A percentile compares a stretch with the other conserved stretches of the same genome.
Evolutionary conservation across 805 yeast genomes (phyloP).

Genomic region (Candida oleophila): DNA sequence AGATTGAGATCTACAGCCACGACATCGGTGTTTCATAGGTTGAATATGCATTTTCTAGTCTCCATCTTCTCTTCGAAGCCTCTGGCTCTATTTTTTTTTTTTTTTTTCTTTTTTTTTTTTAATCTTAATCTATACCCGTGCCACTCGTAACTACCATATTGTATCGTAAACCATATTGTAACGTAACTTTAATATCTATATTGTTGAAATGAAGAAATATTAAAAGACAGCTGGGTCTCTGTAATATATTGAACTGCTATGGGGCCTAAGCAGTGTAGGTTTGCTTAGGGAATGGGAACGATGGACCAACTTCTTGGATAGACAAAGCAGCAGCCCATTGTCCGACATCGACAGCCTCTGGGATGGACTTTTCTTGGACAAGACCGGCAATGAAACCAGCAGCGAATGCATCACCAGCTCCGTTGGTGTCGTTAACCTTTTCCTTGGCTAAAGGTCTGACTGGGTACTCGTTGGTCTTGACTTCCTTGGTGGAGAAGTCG

Average conservation of each 20-base stretch:
- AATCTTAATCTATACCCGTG: background rate
- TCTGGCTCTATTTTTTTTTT: background rate
- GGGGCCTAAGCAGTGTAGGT: slow-evolving; percentile 34
- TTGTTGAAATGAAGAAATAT: slow-evolving; percentile 20
- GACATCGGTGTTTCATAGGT: background rate
- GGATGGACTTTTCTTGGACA: slow-evolving; percentile 66
- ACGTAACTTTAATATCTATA: slow-evolving; percentile 2
- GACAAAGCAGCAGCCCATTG: slow-evolving; percentile 96
- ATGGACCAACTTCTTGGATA: slow-evolving; percentile 91
- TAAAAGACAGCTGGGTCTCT: background rate
- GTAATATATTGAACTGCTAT: background rate
- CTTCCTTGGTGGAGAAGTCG: slow-evolving; percentile 46
- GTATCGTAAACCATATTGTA: background rate
- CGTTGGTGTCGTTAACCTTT: slow-evolving; percentile 88
- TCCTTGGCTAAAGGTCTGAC: slow-evolving; percentile 70
- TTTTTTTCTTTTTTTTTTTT: background rate
- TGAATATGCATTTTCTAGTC: slow-evolving; percentile 5
- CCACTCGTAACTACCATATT: no score
- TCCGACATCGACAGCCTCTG: slow-evolving; percentile 72
- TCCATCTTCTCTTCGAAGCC: background rate
- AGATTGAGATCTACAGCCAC: background rate
- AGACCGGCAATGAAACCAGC: slow-evolving; percentile 92
- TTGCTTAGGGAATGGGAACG: slow-evolving; percentile 81
- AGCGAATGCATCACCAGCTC: slow-evolving; percentile 99
- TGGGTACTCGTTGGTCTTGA: slow-evolving; percentile 51